Base-by-base conservation (phyloP, 208 protist species). In the Trypanosoma rangeli region DNA sequence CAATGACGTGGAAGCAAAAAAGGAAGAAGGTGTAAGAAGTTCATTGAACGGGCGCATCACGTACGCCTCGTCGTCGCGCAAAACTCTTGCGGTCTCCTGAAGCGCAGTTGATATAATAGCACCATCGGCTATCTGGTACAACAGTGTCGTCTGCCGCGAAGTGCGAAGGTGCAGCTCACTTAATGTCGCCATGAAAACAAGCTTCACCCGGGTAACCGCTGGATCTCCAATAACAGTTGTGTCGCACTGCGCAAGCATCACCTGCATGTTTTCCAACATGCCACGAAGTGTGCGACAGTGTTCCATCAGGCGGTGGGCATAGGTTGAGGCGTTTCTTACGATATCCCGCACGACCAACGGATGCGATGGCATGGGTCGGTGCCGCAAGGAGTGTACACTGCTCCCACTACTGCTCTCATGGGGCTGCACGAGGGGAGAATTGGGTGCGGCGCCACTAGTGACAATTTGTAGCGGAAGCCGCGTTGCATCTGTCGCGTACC, bases 31-130 rank as follows among this genome's bases (percentile, higher is more conserved):
- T 20, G 57, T 29, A 18, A 86, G 74, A 18, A 92, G 70, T 62
- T 92, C 86, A 70, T 87, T 84, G 62, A 85, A 89, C 8, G 77
- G 82, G 15, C 76, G 70, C 64, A 92, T 61, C 16, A 70, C 76
- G 15, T 75, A 80, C 5, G 64, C 61, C 70, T 92, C 83, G 60
- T 76, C 74, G 48, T 92, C 80, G 0, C 62, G 57, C 59, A 92
- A 83, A 24, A 80, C 42, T 16, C 74, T 61, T 28, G 82, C 53
- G 24, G 78, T 55, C 26, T 84, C 83, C 54, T 83, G 71, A 52
- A 90, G 75, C 24, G 64, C 61, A 1, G 24, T 26, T 22, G 63
- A 55, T 4, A 49, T 55, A 48, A 59, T 49, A 56, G 76, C 57
- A 22, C 55, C 55, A 31, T 88, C 80, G 33, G 76, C 26, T 31